Percentiles rank a stretch among this genome's conserved stretches.
These are phyloP conservation scores for Kwoniella pini DNA, from an alignment of 768 basidiomycete genomes.

Conservation along the genomic window DNA sequence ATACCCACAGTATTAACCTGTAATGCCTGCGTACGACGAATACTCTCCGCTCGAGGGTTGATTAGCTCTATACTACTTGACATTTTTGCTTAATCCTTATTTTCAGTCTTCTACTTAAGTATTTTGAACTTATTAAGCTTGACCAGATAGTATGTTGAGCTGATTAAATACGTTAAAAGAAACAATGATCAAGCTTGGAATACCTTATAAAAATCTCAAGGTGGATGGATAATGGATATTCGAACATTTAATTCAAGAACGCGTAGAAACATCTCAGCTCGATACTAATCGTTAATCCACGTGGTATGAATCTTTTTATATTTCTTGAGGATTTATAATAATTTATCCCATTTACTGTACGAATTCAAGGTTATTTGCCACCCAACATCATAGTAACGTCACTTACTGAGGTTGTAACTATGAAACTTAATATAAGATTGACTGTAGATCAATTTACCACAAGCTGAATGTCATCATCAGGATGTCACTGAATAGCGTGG, in stretches of 20 bases:
- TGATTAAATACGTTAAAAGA: too few relatives aligned
- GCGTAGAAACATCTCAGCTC: not conserved
- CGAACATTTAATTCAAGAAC: not conserved
- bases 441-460: too few relatives aligned
- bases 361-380: constrained; percentile 11
- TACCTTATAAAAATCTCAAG: not conserved
- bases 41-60: constrained; percentile 94
- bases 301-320: not conserved
- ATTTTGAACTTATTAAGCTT: too few relatives aligned
- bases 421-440: too few relatives aligned
- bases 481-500: constrained; percentile 48
- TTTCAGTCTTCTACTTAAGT: not conserved
- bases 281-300: not conserved
- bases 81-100: constrained; percentile 17
- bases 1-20: constrained; percentile 64
- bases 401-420: too few relatives aligned
- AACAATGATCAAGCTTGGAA: not conserved
- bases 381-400: constrained; percentile 1
- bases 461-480: too few relatives aligned
- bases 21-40: constrained; percentile 82
- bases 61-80: constrained; percentile 73
- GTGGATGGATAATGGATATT: not conserved
- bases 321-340: not conserved
- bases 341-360: constrained; percentile 2
- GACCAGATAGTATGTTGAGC: too few relatives aligned